phyloP scores from a whole-genome alignment of 495 filamentous ascomycete species.

The Darksidea phi region DNA sequence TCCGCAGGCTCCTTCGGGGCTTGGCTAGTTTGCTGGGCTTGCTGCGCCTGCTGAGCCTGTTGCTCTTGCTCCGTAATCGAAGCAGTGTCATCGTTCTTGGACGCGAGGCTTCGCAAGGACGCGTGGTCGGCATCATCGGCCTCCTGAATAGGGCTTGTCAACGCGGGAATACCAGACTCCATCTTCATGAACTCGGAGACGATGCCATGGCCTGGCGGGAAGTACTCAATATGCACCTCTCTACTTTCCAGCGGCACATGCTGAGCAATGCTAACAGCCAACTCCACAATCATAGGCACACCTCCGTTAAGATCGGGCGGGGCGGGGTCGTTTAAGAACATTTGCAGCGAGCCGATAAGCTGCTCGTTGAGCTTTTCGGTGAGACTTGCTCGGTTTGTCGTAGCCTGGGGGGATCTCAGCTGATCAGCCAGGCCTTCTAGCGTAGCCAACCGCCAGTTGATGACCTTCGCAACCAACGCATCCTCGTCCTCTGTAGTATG shows the following conservation, averaged over 20 bases:
- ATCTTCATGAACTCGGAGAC: slow-evolving; percentile 75
- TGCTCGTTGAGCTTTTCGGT: slow-evolving; percentile 66
- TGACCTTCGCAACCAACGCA: slow-evolving; percentile 78
- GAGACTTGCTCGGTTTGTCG: slow-evolving; percentile 62
- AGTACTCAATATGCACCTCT: slow-evolving; percentile 84
- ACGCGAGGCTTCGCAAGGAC: slow-evolving; percentile 39
- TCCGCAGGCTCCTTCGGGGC: slow-evolving; percentile 33
- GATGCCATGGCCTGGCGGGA: slow-evolving; percentile 67
- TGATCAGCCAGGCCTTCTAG: slow-evolving; percentile 80
- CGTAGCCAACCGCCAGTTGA: slow-evolving; percentile 91
- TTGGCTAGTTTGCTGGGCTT: slow-evolving; percentile 1
- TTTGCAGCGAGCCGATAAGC: slow-evolving; percentile 66
- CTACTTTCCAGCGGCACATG: slow-evolving; percentile 89
- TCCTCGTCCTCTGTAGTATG: slow-evolving; percentile 86
- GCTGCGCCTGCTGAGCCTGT: slow-evolving; percentile 16
- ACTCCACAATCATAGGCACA: slow-evolving; percentile 87
- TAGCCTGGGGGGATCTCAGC: slow-evolving; percentile 63
- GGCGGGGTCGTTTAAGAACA: slow-evolving; percentile 70
- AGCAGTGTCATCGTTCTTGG: slow-evolving; percentile 35
- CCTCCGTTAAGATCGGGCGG: slow-evolving; percentile 76
- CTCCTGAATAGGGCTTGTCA: slow-evolving; percentile 57
- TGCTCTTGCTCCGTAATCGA: slow-evolving; percentile 23
- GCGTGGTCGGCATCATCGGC: slow-evolving; percentile 48
- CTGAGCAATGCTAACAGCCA: slow-evolving; percentile 79
- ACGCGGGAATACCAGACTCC: slow-evolving; percentile 71